A percentile compares a stretch with the other conserved stretches of the same genome.
phyloP scores from a whole-genome alignment of 345 rosid genomes.

The Brassica cretica region DNA sequence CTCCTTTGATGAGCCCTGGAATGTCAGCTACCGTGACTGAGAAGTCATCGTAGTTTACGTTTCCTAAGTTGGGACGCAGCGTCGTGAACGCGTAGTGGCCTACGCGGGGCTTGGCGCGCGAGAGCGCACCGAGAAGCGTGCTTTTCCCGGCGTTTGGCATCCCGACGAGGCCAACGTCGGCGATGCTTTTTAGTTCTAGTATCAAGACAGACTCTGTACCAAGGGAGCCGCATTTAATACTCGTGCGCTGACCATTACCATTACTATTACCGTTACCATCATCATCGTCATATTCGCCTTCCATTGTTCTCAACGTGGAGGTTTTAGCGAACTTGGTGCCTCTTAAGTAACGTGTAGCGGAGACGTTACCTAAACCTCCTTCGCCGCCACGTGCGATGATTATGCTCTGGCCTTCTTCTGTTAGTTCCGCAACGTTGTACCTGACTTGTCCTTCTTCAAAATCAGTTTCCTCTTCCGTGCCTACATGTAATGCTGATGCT shows the following conservation, averaged over 20 bases:
- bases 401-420: conserved; percentile 65
- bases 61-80: conserved; percentile 84
- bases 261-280: conserved; percentile 38
- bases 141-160: conserved; percentile 98
- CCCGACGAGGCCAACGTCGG: conserved; percentile 97
- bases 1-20: conserved; percentile 92
- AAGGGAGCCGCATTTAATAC: conserved; percentile 53
- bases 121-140: conserved; percentile 83
- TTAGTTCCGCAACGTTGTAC: conserved; percentile 72
- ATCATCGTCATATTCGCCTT: conserved; percentile 32
- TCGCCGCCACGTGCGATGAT: conserved; percentile 78
- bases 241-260: conserved; percentile 41
- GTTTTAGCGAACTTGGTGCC: conserved; percentile 42
- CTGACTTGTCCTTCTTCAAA: conserved; percentile 36
- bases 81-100: conserved; percentile 94
- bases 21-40: conserved; percentile 92
- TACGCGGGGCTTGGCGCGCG: conserved; percentile 77
- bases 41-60: conserved; percentile 68
- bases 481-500: not conserved
- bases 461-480: conserved; percentile 26
- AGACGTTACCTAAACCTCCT: conserved; percentile 78
- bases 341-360: conserved; percentile 44
- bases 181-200: conserved; percentile 89
- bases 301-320: conserved; percentile 17
- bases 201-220: conserved; percentile 68